phyloP scores from a whole-genome alignment of 73 alveolate species.

The Breviolum minutum region DNA sequence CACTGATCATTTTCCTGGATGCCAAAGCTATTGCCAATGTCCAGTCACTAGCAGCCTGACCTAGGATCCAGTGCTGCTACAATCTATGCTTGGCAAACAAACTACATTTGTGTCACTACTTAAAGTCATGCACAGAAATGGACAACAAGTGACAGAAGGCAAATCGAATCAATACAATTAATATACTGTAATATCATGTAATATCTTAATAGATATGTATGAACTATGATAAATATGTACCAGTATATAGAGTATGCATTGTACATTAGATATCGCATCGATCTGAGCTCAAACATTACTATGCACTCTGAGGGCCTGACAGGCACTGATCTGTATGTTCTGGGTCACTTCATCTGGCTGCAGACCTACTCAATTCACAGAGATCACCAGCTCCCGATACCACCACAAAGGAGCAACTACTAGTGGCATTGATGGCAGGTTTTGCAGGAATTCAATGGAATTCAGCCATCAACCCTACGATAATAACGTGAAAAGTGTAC shows the following conservation, averaged over 20 bases:
- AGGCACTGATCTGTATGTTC: not conserved
- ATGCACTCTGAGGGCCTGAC: not conserved
- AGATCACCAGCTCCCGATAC: not conserved
- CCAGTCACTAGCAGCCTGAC: slow-evolving; percentile 12
- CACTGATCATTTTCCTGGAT: not conserved
- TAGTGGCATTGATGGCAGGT: no score
- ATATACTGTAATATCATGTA: not conserved
- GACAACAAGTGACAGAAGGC: no score
- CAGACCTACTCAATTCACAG: not conserved
- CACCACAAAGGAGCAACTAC: not conserved
- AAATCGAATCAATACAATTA: not conserved
- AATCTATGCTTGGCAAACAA: not conserved
- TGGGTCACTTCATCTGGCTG: slow-evolving; percentile 32
- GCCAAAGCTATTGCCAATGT: not conserved
- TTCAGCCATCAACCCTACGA: no score
- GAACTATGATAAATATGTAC: no score
- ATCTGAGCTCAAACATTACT: not conserved
- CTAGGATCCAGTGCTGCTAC: not conserved
- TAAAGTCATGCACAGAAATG: no score
- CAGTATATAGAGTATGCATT: no score
- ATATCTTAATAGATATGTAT: no score
- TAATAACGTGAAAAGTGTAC: not conserved
- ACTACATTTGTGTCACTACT: no score
- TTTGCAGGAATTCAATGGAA: no score
- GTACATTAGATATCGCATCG: no score